phyloP scores from a whole-genome alignment of 345 rosid species.

The Pugionium dolabratum region DNA sequence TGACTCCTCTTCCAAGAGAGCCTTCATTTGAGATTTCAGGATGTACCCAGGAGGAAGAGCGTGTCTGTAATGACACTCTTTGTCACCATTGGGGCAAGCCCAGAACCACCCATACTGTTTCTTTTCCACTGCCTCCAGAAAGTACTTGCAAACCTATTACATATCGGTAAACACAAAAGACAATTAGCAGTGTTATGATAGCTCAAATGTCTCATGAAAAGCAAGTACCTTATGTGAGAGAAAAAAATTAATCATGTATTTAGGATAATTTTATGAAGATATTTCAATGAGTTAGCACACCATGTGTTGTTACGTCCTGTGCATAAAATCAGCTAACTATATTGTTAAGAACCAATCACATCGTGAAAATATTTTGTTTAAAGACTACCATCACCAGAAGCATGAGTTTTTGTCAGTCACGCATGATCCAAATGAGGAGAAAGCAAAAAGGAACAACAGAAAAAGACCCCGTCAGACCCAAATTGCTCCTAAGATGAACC shows the following conservation, averaged over 20 bases:
- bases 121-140: slow-evolving; percentile 94
- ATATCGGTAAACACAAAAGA: neutral
- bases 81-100: slow-evolving; percentile 85
- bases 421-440: slow-evolving; percentile 25
- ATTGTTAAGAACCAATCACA: neutral
- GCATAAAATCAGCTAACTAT: slow-evolving; percentile 5
- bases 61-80: slow-evolving; percentile 92
- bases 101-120: slow-evolving; percentile 99
- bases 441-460: slow-evolving; percentile 22
- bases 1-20: slow-evolving; percentile 84
- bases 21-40: slow-evolving; percentile 94
- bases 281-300: neutral
- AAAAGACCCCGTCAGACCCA: slow-evolving; percentile 13
- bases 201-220: neutral
- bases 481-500: slow-evolving; percentile 32
- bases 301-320: neutral
- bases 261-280: neutral
- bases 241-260: slow-evolving; percentile 2
- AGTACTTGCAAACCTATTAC: slow-evolving; percentile 87
- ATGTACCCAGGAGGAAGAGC: slow-evolving; percentile 97
- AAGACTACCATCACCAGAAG: slow-evolving; percentile 28
- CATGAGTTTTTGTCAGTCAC: slow-evolving; percentile 10
- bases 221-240: neutral
- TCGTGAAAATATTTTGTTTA: slow-evolving; percentile 3
- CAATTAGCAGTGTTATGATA: neutral